Base-by-base conservation (phyloP, 2,329 filamentous ascomycete species). In the Sclerotinia nivalis region DNA sequence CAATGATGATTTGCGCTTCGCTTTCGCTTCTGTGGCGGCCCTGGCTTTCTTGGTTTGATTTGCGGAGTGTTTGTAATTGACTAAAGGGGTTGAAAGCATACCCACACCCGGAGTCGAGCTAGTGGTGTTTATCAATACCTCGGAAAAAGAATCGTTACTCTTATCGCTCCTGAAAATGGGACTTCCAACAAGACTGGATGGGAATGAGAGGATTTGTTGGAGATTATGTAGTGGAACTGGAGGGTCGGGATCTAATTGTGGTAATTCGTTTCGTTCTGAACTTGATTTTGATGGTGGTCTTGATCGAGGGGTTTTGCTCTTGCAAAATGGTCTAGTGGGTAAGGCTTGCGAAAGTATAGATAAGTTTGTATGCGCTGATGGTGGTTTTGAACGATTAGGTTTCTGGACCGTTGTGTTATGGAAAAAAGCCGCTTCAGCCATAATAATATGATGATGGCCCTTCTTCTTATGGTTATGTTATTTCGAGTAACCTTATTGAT, bases 51-150 rank as follows among this genome's bases (percentile, higher is more conserved):
- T 74, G 66, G 73, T 73, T 70, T 77, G 76, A 68, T 76, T 77
- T 55, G 76, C 75, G 59, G 73, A 67, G 70, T 74, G 75, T 73
- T 74, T 75, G 72, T 76, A 77, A 72, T 78, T 75, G 65, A 73
- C 71, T 54, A 76, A 69, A 55, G 76, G 76, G 69, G 75, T 77
- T 56, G 73, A 74, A 68, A 75, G 75, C 77, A 78, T 78, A 71
- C 73, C 71, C 75, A 60, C 55, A 68, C 37, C 49, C 31, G 54
- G 34, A 31, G 40, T 47, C 25, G 18, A 47, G 15, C 40, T 58
- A 58, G 55, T 37, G 20, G 55, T 59, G 56, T 64, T 40, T 5
- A 52, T 25, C 20, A 52, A 64, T 40, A 6, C 31, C 13, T 76
- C 72, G 73, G 71, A 69, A 55, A 64, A 67, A 59, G 47, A 43